Percentiles rank a stretch among this genome's conserved stretches.
These are phyloP conservation scores for Euphorbia celastroides DNA, from an alignment of 441 rosid genomes.

Conservation along the genomic window DNA sequence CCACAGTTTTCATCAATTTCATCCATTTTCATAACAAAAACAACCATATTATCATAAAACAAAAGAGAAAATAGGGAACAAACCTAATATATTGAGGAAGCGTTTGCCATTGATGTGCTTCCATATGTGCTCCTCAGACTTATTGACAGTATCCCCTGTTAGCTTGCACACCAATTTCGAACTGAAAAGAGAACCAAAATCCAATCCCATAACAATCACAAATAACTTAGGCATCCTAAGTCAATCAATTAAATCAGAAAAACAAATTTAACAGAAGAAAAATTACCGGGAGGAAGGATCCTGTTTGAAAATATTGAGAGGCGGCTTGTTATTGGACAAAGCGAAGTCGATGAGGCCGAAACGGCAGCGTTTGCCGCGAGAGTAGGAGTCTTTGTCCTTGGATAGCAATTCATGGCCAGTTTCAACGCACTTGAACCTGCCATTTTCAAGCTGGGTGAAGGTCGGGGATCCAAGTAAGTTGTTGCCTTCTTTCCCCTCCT, in stretches of 20 bases:
- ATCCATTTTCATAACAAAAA: no score
- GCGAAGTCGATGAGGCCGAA: slow-evolving; percentile 83
- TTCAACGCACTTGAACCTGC: slow-evolving; percentile 79
- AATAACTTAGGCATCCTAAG: background rate
- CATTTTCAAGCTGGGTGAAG: slow-evolving; percentile 56
- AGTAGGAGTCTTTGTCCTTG: slow-evolving; percentile 63
- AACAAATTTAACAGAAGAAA: slow-evolving; percentile 5
- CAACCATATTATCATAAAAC: no score
- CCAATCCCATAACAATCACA: slow-evolving; percentile 6
- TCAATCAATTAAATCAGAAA: background rate
- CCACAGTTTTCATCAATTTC: slow-evolving; percentile 11
- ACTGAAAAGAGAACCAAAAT: slow-evolving; percentile 26
- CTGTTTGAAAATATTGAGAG: slow-evolving; percentile 85
- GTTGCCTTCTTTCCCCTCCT: slow-evolving; percentile 47
- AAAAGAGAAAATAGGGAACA: slow-evolving; percentile 12
- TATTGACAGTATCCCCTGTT: slow-evolving; percentile 82
- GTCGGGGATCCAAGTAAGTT: slow-evolving; percentile 61
- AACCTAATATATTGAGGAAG: slow-evolving; percentile 86
- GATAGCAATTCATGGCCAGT: slow-evolving; percentile 81
- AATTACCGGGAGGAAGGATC: slow-evolving; percentile 65
- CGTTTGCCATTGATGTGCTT: slow-evolving; percentile 84
- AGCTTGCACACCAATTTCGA: slow-evolving; percentile 79
- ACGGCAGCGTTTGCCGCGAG: slow-evolving; percentile 79
- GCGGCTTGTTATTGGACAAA: slow-evolving; percentile 55
- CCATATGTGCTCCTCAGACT: slow-evolving; percentile 92